Conservation (phyloP, 2,329 filamentous ascomycete genomes). For the Hypoxylon sp. region DNA sequence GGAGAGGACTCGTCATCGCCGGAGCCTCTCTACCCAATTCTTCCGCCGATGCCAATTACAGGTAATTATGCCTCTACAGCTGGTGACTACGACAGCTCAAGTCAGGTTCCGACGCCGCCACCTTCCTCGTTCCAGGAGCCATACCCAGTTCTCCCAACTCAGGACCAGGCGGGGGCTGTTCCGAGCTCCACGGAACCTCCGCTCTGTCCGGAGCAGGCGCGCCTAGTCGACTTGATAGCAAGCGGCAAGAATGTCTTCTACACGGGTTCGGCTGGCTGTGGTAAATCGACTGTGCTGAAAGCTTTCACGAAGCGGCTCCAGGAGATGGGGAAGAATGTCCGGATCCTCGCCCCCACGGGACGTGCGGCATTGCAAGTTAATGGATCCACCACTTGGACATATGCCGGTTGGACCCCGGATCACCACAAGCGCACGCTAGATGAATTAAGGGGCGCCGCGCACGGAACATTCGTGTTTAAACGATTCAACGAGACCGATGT, state of each 20-base stretch:
- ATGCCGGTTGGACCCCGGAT: slow-evolving; percentile 69
- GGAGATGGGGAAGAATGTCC: slow-evolving; percentile 57
- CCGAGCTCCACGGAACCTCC: slow-evolving; percentile 44
- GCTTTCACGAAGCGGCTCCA: slow-evolving; percentile 61
- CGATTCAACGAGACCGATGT: slow-evolving; percentile 65
- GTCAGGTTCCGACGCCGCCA: slow-evolving; percentile 5
- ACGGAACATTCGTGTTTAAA: slow-evolving; percentile 53
- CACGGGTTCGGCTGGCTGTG: slow-evolving; percentile 74
- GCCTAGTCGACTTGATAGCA: slow-evolving; percentile 66
- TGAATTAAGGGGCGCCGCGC: slow-evolving; percentile 53
- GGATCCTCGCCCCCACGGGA: slow-evolving; percentile 72
- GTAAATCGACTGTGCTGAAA: slow-evolving; percentile 70
- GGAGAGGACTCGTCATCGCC: not conserved
- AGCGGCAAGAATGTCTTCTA: slow-evolving; percentile 73
- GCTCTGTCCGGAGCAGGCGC: slow-evolving; percentile 64
- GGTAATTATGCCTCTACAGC: not conserved
- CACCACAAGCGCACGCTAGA: slow-evolving; percentile 60
- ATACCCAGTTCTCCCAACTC: not conserved
- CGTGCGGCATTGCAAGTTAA: slow-evolving; percentile 70
- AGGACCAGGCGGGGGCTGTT: not conserved
- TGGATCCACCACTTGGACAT: slow-evolving; percentile 71
- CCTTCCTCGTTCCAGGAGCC: slow-evolving; percentile 25
- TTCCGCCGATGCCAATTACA: not conserved
- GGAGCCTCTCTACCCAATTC: not conserved
- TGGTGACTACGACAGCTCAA: not conserved